Conservation (phyloP, 176 grass and related monocot genomes). For the Carex cristatella region DNA sequence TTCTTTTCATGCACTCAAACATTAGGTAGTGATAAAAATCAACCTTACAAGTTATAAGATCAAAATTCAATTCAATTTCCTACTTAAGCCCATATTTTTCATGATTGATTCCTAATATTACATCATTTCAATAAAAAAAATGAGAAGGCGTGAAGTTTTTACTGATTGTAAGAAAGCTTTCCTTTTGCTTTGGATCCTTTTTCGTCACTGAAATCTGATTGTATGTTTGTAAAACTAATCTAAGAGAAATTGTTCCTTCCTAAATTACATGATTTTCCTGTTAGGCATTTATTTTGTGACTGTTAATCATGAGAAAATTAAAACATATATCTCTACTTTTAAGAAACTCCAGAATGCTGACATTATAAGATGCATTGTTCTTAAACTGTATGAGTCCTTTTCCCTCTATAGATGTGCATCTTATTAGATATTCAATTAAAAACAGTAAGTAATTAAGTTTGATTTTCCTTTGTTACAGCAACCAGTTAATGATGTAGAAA, state of each 20-base stretch:
- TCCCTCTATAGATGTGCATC: background rate
- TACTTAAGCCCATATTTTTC: background rate
- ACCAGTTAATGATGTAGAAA: conserved; percentile 15
- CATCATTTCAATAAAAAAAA: background rate
- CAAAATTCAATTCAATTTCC: background rate
- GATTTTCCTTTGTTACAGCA: conserved; percentile 17
- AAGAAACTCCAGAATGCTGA: background rate
- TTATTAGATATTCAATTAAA: background rate
- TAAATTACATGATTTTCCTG: background rate
- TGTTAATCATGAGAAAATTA: background rate
- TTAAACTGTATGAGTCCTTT: background rate
- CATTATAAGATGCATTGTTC: background rate
- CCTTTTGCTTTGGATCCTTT: background rate
- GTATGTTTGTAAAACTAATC: background rate
- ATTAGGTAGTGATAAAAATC: background rate
- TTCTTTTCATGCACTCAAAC: background rate
- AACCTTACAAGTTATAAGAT: conserved; percentile 5
- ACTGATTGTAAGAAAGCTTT: background rate
- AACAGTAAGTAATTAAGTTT: background rate
- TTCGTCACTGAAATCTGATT: background rate
- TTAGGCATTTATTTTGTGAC: background rate
- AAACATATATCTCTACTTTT: background rate
- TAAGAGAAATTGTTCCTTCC: background rate
- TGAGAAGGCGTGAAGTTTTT: background rate
- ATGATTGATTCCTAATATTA: background rate